Percentiles rank a stretch among this genome's conserved stretches.
Conservation (phyloP, 2,329 filamentous ascomycete genomes). For the Aspergillus piperis region DNA sequence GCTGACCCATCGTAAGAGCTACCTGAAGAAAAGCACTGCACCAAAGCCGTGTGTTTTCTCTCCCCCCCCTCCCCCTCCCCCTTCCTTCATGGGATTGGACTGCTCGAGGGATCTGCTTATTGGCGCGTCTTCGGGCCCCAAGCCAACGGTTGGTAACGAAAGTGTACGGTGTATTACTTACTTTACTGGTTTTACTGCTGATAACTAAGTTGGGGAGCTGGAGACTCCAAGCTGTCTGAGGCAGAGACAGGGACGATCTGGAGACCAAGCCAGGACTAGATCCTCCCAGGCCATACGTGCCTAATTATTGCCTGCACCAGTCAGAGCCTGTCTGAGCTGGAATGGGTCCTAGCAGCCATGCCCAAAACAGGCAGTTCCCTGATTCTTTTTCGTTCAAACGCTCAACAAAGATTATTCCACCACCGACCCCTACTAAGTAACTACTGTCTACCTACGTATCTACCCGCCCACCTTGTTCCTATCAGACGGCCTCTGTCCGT, state of each 20-base stretch:
- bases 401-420: slow-evolving; percentile 12
- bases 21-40: slow-evolving; percentile 24
- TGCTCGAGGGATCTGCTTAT: slow-evolving; percentile 23
- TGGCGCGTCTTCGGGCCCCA: slow-evolving; percentile 18
- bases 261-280: slow-evolving; percentile 2
- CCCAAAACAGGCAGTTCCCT: slow-evolving; percentile 6
- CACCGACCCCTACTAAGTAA: neutral
- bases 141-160: neutral
- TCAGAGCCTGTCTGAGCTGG: neutral
- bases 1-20: slow-evolving; percentile 26
- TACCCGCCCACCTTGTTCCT: slow-evolving; percentile 16
- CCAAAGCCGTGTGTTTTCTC: slow-evolving; percentile 16
- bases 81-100: slow-evolving; percentile 24
- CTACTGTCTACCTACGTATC: slow-evolving; percentile 10
- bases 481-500: slow-evolving; percentile 11
- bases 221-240: slow-evolving; percentile 1
- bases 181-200: too few species aligned
- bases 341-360: slow-evolving; percentile 7
- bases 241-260: slow-evolving; percentile 1
- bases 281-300: slow-evolving; percentile 6
- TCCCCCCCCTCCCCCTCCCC: slow-evolving; percentile 11
- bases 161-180: neutral
- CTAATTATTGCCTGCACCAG: slow-evolving; percentile 5
- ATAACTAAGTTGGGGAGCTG: slow-evolving; percentile 1
- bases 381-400: slow-evolving; percentile 1